Evolutionary conservation across 495 filamentous ascomycete genomes (phyloP), one percentile per base, ranked within the genome.

Genomic region (Talaromyces proteolyticus): DNA sequence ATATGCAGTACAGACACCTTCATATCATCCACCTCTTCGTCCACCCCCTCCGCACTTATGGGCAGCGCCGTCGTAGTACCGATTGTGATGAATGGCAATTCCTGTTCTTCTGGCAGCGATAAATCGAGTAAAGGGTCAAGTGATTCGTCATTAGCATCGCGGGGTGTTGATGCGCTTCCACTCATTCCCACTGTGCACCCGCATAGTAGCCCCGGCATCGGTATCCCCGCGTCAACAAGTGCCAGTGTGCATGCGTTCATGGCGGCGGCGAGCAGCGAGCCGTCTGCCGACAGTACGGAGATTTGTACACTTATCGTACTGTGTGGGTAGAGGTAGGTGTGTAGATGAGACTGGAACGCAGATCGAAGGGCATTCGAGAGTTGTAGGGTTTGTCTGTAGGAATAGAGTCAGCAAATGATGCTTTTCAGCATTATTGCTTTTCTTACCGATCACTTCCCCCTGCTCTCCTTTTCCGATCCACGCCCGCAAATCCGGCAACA

Each of bases 191-290:
- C 82, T 8, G 90, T 95, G 65, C 89, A 94, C 10, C 90, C 89
- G n/a, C 78, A 79, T 0, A 97, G 75, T 58, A 96, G 91, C 58
- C 93, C 89, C 2, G 78, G 76, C 90, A 96, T 96, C 29, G 94
- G 93, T 21, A 99, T 81, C 23, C 93, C 93, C 2, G 94, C 94
- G 61, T 97, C 93, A 42, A 96, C 83, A 18, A 96, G 82, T 0
- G 94, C 93, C 11, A 99, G 79, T 0, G 92, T 96, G 0, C 87
- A 84, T 8, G 93, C 94, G 57, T 99, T 99, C 55, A 96, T 74
- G 16, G 88, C 88, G 0, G 89, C 81, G 1, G 94, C 90, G 22
- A 99, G 84, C 0, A 99, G 74, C 2, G 88, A 89, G 24, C 93
- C 93, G 68, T 99, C 93, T 50, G 91, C 81, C 0, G 84, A 86